phyloP scores from a whole-genome alignment of 2,329 filamentous ascomycete genomes.

The Leptodontidium sp. region DNA sequence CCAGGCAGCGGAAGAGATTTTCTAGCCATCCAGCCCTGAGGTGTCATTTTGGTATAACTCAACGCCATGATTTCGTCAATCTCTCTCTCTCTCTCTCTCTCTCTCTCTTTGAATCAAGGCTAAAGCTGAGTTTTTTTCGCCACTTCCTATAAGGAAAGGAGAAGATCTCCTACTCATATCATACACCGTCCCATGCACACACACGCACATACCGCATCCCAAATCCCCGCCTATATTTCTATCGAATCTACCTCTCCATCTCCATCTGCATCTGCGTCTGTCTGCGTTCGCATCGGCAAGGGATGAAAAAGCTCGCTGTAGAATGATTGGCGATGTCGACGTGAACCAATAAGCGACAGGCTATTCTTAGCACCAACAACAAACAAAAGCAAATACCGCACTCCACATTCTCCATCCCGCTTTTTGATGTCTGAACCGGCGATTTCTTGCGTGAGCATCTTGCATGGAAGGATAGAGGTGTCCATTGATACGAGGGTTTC shows the following conservation, averaged over 20 bases:
- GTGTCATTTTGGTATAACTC: background rate
- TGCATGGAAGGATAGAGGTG: too few relatives aligned
- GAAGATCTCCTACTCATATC: background rate
- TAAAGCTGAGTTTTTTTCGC: background rate
- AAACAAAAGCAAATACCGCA: background rate
- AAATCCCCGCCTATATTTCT: background rate
- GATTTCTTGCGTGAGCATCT: too few relatives aligned
- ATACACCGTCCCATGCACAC: background rate
- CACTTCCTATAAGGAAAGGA: background rate
- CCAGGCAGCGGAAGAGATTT: background rate
- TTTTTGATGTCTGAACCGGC: too few relatives aligned
- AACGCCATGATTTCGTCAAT: background rate
- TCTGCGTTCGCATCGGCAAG: background rate
- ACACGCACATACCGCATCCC: background rate
- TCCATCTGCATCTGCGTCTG: background rate
- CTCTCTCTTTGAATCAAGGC: background rate
- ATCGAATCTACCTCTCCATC: background rate
- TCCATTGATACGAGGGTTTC: too few relatives aligned
- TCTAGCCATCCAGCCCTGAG: background rate
- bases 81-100: background rate
- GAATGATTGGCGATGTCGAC: background rate
- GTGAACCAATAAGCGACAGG: background rate
- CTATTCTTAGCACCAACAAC: constrained; percentile 6
- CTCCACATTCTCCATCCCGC: too few relatives aligned
- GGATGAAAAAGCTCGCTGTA: background rate